A percentile compares a stretch with the other conserved stretches of the same genome.
Conservation (phyloP, 352 stramenopile species). For the Phytophthora ohioensis region DNA sequence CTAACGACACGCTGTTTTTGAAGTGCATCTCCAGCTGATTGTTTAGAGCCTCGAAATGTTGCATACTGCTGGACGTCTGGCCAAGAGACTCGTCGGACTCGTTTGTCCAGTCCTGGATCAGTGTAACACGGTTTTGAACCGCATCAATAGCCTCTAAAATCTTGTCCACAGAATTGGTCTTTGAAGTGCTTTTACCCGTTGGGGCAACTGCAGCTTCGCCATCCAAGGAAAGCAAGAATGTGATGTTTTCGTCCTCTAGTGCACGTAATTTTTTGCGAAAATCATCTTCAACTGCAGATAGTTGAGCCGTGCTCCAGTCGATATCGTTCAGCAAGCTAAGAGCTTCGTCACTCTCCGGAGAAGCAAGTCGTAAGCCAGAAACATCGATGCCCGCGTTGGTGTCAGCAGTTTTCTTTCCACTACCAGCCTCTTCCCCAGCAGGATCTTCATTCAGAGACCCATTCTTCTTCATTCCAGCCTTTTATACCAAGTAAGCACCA, state of each 20-base stretch:
- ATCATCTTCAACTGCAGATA: conserved; percentile 60
- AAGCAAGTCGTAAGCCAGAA: conserved; percentile 51
- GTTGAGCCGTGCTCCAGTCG: conserved; percentile 65
- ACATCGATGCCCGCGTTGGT: conserved; percentile 23
- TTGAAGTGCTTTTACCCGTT: neutral
- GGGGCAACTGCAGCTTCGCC: conserved; percentile 30
- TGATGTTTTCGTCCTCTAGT: conserved; percentile 81
- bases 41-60: conserved; percentile 82
- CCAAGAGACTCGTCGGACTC: conserved; percentile 67
- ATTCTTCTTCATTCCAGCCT: conserved; percentile 58
- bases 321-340: conserved; percentile 57
- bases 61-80: conserved; percentile 71
- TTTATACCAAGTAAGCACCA: neutral
- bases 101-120: conserved; percentile 66
- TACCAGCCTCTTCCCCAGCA: neutral
- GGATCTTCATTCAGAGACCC: neutral
- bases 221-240: conserved; percentile 76
- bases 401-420: conserved; percentile 19
- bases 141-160: conserved; percentile 68
- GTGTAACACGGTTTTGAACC: conserved; percentile 53
- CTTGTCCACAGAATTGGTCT: conserved; percentile 56
- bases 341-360: conserved; percentile 68
- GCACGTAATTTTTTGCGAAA: conserved; percentile 62
- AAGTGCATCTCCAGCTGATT: conserved; percentile 86
- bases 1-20: conserved; percentile 77